phyloP scores from a whole-genome alignment of 352 stramenopile species.

The Phytophthora megakarya region DNA sequence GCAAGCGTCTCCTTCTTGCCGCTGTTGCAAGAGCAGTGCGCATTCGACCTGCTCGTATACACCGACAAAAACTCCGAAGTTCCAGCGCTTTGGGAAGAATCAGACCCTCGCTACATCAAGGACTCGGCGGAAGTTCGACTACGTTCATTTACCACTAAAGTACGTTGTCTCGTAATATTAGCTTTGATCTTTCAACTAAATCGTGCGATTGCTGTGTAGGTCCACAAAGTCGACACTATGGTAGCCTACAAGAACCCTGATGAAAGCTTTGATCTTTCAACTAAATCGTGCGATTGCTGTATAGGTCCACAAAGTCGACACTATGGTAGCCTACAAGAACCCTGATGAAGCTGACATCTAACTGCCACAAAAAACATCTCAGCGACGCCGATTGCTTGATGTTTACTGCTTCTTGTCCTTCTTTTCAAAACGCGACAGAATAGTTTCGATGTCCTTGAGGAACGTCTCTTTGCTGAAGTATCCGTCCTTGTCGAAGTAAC shows the following conservation, averaged over 20 bases:
- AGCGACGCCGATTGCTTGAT: constrained; percentile 22
- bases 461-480: constrained; percentile 86
- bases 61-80: constrained; percentile 96
- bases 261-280: constrained; percentile 5
- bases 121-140: constrained; percentile 98
- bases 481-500: constrained; percentile 87
- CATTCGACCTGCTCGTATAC: constrained; percentile 99
- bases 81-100: constrained; percentile 97
- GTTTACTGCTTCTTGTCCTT: constrained; percentile 74
- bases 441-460: constrained; percentile 61
- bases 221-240: constrained; percentile 98
- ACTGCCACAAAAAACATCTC: constrained; percentile 23
- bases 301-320: constrained; percentile 98
- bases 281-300: constrained; percentile 22
- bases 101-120: constrained; percentile 97
- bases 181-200: constrained; percentile 18
- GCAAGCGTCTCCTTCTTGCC: constrained; percentile 99
- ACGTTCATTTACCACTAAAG: constrained; percentile 97
- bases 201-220: constrained; percentile 47
- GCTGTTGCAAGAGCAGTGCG: constrained; percentile 97
- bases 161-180: constrained; percentile 41
- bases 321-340: constrained; percentile 97
- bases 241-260: constrained; percentile 97
- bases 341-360: constrained; percentile 82
- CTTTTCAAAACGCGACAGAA: constrained; percentile 72